Evolutionary conservation across 2,329 filamentous ascomycete genomes (phyloP), one percentile per base, ranked within the genome.

Genomic region (Huntiella abstrusa): DNA sequence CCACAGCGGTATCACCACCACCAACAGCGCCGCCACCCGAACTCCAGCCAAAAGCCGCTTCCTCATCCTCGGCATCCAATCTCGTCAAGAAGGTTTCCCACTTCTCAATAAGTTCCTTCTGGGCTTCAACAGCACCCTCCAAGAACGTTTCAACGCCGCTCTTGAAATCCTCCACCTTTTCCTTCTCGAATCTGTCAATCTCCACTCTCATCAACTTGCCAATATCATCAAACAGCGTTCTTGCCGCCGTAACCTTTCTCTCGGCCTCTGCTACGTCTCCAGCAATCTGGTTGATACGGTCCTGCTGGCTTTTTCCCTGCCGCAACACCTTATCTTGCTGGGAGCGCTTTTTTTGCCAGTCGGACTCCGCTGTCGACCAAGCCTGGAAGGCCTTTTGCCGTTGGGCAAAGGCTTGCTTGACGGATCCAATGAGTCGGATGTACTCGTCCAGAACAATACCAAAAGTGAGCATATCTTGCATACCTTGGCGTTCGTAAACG

Each of bases 101-200:
- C 52, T 96, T 80, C 63, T 98, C 91, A 56, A 78, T 77, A 52
- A 75, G 62, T 79, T 98, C 91, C 64, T 98, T 98, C 66, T 98
- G 91, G 47, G 88, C 91, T 64, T 98, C 91, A 3, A 98, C 86
- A 3, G 91, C 85, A 57, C 91, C 87, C 67, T 98, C 91, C 55
- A 98, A 63, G 63, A 94, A 98, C 1, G 91, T 98, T 66, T 98
- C 91, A 2, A 98, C 87, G 0, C 87, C 88, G 52, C 83, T 91
- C 69, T 98, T 98, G 63, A 98, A 98, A 59, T 98, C 91, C 59
- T 98, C 91, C 3, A 98, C 91, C 68, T 98, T 98, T 64, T 98
- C 91, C 55, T 75, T 75, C 65, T 98, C 91, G 57, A 98, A 98
- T 13, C 87, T 73, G 56, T 96, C 91, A 53, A 98, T 69, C 62